Evolutionary conservation across 371 early-diverging fungal species (phyloP).

Genomic region (Mortierella sp.): DNA sequence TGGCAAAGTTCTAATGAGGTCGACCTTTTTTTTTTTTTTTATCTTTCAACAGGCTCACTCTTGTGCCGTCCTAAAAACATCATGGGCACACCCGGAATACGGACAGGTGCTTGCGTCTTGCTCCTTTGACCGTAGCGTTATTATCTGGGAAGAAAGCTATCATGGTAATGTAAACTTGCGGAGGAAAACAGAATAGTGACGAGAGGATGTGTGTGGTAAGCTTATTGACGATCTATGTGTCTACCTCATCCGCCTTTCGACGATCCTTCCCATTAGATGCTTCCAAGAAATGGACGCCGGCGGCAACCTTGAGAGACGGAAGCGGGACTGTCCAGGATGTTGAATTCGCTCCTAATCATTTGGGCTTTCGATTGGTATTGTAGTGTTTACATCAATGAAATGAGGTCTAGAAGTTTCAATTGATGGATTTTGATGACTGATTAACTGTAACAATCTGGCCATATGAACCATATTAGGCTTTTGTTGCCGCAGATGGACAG

Average conservation of each 20-base stretch:
- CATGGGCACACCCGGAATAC: constrained; percentile 95
- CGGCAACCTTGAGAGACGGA: constrained; percentile 82
- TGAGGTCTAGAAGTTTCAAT: background rate
- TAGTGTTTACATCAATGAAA: background rate
- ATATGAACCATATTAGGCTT: constrained; percentile 68
- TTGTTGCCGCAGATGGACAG: constrained; percentile 87
- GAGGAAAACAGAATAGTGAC: background rate
- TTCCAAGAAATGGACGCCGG: constrained; percentile 72
- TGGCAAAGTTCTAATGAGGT: background rate
- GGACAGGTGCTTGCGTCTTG: constrained; percentile 93
- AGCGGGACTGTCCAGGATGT: constrained; percentile 87
- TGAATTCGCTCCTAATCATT: constrained; percentile 88
- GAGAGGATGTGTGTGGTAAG: too few relatives aligned
- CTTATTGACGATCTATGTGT: background rate
- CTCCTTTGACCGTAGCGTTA: constrained; percentile 91
- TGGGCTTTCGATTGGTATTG: constrained; percentile 79
- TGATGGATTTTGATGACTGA: background rate
- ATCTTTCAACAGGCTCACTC: constrained; percentile 79
- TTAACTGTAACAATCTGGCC: background rate
- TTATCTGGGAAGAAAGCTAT: constrained; percentile 93
- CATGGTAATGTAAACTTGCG: constrained; percentile 61
- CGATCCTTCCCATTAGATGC: constrained; percentile 57
- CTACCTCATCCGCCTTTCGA: background rate
- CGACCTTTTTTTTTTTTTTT: background rate
- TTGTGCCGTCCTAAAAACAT: constrained; percentile 83